Percentiles rank a stretch among this genome's conserved stretches.
Evolutionary conservation across 176 grass and related monocot species (phyloP).

Genomic region (Oropetium thomaeum): DNA sequence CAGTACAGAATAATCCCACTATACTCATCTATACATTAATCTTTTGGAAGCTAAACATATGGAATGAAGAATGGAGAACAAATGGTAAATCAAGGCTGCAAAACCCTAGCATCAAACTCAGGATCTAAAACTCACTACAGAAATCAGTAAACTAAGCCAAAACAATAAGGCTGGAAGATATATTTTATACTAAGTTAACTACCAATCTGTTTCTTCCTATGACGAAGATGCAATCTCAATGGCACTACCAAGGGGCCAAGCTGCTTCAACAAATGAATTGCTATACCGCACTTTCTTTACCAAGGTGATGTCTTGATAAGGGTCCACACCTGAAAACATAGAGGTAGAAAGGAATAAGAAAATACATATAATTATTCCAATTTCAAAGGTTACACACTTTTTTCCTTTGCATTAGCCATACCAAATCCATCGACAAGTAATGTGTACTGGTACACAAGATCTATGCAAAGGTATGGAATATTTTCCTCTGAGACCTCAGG

Average conservation of each 20-base stretch:
- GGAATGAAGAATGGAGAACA: slow-evolving; percentile 43
- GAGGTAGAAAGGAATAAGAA: slow-evolving; percentile 1
- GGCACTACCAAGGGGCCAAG: slow-evolving; percentile 95
- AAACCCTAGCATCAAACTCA: slow-evolving; percentile 43
- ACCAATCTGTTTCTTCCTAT: slow-evolving; percentile 41
- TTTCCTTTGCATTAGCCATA: slow-evolving; percentile 39
- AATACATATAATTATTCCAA: background rate
- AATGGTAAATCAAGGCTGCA: slow-evolving; percentile 38
- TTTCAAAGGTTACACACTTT: background rate
- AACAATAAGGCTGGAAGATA: slow-evolving; percentile 31
- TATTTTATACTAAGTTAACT: slow-evolving; percentile 24
- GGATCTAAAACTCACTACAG: slow-evolving; percentile 41
- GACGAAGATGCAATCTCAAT: slow-evolving; percentile 87
- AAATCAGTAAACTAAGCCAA: slow-evolving; percentile 50
- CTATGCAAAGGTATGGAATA: slow-evolving; percentile 96
- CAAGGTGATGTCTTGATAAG: slow-evolving; percentile 90
- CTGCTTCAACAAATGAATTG: slow-evolving; percentile 80
- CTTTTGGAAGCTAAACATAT: slow-evolving; percentile 42
- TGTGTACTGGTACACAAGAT: slow-evolving; percentile 97
- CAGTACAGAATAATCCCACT: slow-evolving; percentile 21
- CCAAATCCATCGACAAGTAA: slow-evolving; percentile 96
- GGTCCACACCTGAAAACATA: slow-evolving; percentile 59
- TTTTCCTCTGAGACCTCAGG: slow-evolving; percentile 60
- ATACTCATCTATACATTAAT: slow-evolving; percentile 41
- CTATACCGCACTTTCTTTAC: slow-evolving; percentile 83